These are phyloP conservation scores for Zymoseptoria tritici DNA, from an alignment of 2,329 filamentous ascomycete species.

Conservation along the genomic window DNA sequence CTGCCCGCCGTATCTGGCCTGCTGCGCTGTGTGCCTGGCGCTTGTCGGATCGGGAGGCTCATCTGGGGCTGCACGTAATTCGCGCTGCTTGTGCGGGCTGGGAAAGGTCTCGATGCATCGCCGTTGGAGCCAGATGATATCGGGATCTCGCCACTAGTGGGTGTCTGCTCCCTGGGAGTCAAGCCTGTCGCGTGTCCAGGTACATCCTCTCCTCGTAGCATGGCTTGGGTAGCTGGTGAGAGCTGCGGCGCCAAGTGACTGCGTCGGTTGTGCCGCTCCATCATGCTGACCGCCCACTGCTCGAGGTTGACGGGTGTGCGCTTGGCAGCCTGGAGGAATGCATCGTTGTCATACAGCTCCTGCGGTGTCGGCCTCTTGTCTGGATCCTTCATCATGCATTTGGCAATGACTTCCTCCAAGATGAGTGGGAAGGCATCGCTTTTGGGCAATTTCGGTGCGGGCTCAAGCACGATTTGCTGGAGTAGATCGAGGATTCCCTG, in stretches of 20 bases:
- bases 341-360: constrained; percentile 86
- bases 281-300: constrained; percentile 88
- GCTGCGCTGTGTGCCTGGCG: constrained; percentile 19
- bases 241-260: constrained; percentile 79
- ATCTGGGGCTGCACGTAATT: constrained; percentile 27
- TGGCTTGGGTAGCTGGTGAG: constrained; percentile 69
- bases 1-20: constrained; percentile 24
- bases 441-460: constrained; percentile 86
- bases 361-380: constrained; percentile 85
- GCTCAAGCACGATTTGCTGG: constrained; percentile 96
- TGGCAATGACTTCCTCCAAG: constrained; percentile 93
- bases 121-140: constrained; percentile 22
- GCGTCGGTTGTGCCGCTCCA: constrained; percentile 92
- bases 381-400: constrained; percentile 85
- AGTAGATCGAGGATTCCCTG: constrained; percentile 92
- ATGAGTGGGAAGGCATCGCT: constrained; percentile 95
- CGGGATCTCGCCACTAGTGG: constrained; percentile 26
- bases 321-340: constrained; percentile 93
- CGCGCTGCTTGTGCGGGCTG: constrained; percentile 37
- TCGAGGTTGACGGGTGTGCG: constrained; percentile 88
- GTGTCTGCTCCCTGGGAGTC: constrained; percentile 20
- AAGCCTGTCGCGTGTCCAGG: constrained; percentile 15
- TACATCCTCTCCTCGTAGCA: constrained; percentile 49
- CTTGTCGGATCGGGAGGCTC: constrained; percentile 41
- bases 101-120: constrained; percentile 28